Evolutionary conservation across 306 rosid species (phyloP).

Genomic region (Cucurbita pepo): DNA sequence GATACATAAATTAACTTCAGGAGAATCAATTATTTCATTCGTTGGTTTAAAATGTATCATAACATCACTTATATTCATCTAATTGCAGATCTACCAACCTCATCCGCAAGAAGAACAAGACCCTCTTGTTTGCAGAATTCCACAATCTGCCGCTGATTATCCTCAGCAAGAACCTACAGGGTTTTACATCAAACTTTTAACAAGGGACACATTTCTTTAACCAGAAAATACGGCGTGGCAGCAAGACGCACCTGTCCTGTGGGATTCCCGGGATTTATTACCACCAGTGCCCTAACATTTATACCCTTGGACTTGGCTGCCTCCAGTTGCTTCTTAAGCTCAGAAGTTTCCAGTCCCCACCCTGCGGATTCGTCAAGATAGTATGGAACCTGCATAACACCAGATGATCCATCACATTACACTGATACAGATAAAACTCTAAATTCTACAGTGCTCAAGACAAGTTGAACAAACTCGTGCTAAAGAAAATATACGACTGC

Average conservation of each 20-base stretch:
- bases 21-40: not conserved
- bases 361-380: slow-evolving; percentile 72
- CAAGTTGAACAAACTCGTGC: not conserved
- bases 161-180: slow-evolving; percentile 52
- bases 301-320: slow-evolving; percentile 70
- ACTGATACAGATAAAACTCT: not conserved
- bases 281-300: slow-evolving; percentile 76
- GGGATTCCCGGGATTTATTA: slow-evolving; percentile 95
- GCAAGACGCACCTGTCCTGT: slow-evolving; percentile 65
- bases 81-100: slow-evolving; percentile 28
- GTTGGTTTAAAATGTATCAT: not conserved
- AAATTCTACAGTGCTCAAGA: not conserved
- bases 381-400: slow-evolving; percentile 59
- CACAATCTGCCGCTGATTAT: slow-evolving; percentile 61
- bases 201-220: not conserved
- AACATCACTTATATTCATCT: not conserved
- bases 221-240: not conserved
- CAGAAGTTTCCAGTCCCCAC: slow-evolving; percentile 71
- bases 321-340: slow-evolving; percentile 58
- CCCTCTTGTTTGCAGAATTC: slow-evolving; percentile 81
- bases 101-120: slow-evolving; percentile 89
- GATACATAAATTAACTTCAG: not conserved
- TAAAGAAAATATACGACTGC: not conserved
- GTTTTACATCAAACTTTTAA: not conserved
- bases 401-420: slow-evolving; percentile 1